Percentiles rank a stretch among this genome's conserved stretches.
These are phyloP conservation scores for Beta vulgaris DNA, from an alignment of 148 eudicot genomes.

Conservation along the genomic window DNA sequence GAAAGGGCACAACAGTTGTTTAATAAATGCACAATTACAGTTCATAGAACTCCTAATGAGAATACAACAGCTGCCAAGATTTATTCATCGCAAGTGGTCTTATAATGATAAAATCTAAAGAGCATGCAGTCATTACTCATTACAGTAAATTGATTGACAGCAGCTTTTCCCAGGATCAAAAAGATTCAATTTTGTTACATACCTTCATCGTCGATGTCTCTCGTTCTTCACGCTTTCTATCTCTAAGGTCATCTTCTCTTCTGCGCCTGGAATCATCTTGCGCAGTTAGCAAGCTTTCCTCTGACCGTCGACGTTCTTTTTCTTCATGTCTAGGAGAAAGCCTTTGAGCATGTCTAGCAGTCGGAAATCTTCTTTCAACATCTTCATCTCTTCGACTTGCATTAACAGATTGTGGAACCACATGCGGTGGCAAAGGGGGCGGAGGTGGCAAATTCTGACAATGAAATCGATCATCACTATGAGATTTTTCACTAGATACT, in stretches of 20 bases:
- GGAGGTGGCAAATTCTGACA: constrained; percentile 95
- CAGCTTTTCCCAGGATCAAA: not conserved
- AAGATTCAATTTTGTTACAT: constrained; percentile 8
- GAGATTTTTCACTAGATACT: constrained; percentile 56
- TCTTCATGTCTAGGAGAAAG: constrained; percentile 96
- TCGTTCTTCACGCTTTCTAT: constrained; percentile 91
- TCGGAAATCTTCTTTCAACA: constrained; percentile 73
- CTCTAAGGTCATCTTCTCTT: constrained; percentile 90
- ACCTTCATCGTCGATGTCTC: constrained; percentile 63
- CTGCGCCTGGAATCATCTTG: constrained; percentile 84
- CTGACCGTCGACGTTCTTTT: constrained; percentile 88
- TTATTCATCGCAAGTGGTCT: not conserved
- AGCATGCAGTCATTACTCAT: no score
- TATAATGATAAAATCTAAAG: not conserved
- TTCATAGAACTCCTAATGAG: not conserved
- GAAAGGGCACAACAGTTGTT: not conserved
- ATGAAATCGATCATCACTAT: constrained; percentile 68
- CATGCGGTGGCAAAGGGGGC: constrained; percentile 88
- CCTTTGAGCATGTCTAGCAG: constrained; percentile 72
- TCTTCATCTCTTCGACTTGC: constrained; percentile 85
- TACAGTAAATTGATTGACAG: not conserved
- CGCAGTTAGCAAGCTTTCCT: constrained; percentile 54
- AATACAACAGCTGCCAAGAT: not conserved
- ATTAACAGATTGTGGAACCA: constrained; percentile 79
- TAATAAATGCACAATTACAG: not conserved